Evolutionary conservation across 345 rosid species (phyloP), one percentile per base, ranked within the genome.

Genomic region (Acer saccharum): DNA sequence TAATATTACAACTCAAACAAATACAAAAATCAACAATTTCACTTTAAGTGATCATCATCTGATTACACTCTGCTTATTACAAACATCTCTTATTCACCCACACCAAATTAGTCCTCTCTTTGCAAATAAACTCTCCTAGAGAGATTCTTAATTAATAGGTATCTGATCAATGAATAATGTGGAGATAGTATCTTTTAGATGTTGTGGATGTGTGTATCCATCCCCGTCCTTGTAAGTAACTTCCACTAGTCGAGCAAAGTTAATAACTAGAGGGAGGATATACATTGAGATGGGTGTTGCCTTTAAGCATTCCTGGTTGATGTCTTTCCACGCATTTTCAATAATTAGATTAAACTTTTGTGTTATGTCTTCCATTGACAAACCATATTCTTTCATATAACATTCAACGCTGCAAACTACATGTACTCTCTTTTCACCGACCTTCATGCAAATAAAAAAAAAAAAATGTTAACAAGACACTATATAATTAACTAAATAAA

Each of bases 401-500:
- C 75, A 74, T 61, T 69, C 69, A 0, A 79, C 68, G 10, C 41
- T 13, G 13, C 74, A 73, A 9, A 77, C 54, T 55, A 52, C 43
- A 21, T 74, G 72, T 11, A 57, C 77, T 57, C 77, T 78, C 9
- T 17, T 17, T 39, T 72, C 78, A 13, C 75, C 82, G 6, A 20
- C 13, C 74, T 79, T 23, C 67, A 29, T 23, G 4, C 14, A 41
- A 50, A 50, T 50, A 50, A 50, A 50, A 2, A 13, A 50, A 2
- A 13, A 2, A 50, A 50, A 14, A 29, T 29, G 32, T 13, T 12
- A 50, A 50, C 3, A 17, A 13, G 10, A 44, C 48, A 9, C 48
- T 7, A 7, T 44, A 9, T 6, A 5, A 41, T 41, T 41, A 41
- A 41, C 44, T 41, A 5, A 41, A 6, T 41, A 5, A 41, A 41